Base-by-base conservation (phyloP, 306 rosid genomes). In the Abrus pulchellus region DNA sequence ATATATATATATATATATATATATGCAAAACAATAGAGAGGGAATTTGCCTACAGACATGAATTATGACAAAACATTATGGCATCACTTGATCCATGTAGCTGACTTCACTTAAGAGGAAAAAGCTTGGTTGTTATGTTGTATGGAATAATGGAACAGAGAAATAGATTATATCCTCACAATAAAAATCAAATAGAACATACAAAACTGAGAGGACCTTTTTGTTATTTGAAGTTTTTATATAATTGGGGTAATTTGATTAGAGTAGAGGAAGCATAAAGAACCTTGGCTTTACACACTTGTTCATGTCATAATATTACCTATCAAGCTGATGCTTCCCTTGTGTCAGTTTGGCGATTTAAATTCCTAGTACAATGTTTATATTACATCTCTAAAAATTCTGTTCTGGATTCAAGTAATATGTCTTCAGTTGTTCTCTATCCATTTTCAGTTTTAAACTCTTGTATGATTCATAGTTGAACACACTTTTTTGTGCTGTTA, bases 111-210 rank as follows among this genome's bases (percentile, higher is more conserved):
- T 20, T 20, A 20, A 20, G 20, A 20, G 20, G 20, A 20, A 20
- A 20, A 20, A 20, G 20, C 20, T 20, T 20, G 20, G 20, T 0
- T 20, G 20, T 20, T 20, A 20, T 20, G 20, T 20, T 20, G 20
- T 20, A 20, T 20, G 20, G 20, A 20, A 20, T 20, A 20, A 20
- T 20, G 20, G 20, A 20, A 20, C 20, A 20, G 20, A 60, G 28
- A 54, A 83, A 32, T 52, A 8, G 27, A 67, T 74, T 84, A 40
- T 76, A 43, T 82, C 63, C 12, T 2, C 56, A 66, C 14, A 28
- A 33, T 20, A 71, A 79, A 33, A 48, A 33, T 30, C 43, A 72
- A 71, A 11, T 52, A 48, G 63, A 72, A 72, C 38, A 48, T 29
- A 49, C 9, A 50, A 70, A 59, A 49, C 28, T 70, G 9, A 61